phyloP scores from a whole-genome alignment of 2,329 filamentous ascomycete genomes.

The Hypoxylon sp. region DNA sequence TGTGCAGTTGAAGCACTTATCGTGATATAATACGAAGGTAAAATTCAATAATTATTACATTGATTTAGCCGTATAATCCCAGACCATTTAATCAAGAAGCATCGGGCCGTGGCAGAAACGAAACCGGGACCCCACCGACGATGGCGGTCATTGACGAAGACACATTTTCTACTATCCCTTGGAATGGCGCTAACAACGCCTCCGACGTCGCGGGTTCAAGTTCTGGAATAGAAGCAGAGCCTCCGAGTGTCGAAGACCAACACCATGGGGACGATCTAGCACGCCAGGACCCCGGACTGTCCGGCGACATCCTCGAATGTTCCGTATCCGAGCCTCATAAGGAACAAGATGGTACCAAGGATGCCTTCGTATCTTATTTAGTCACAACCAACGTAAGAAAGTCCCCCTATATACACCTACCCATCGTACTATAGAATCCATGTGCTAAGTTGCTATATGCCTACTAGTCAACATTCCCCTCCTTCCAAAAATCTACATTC shows the following conservation, averaged over 20 bases:
- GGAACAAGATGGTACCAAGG: conserved; percentile 95
- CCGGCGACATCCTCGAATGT: conserved; percentile 82
- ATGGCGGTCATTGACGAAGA: conserved; percentile 65
- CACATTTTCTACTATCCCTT: conserved; percentile 84
- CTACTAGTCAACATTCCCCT: conserved; percentile 98
- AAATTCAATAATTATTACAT: too few species aligned
- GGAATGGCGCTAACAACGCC: conserved; percentile 71
- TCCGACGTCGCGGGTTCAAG: conserved; percentile 43
- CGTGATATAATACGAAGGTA: too few species aligned
- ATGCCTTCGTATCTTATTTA: conserved; percentile 94
- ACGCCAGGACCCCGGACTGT: conserved; percentile 64
- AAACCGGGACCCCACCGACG: conserved; percentile 27
- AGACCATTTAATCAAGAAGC: conserved; percentile 4
- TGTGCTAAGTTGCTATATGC: conserved; percentile 19
- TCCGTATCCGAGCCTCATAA: conserved; percentile 85
- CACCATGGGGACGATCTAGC: conserved; percentile 57
- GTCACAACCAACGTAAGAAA: conserved; percentile 82
- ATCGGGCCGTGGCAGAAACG: conserved; percentile 11
- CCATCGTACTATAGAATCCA: background rate
- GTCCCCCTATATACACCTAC: background rate
- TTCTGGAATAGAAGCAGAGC: conserved; percentile 43
- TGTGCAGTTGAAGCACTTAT: conserved; percentile 7
- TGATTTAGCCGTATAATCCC: conserved; percentile 5
- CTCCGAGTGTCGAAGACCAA: conserved; percentile 43
- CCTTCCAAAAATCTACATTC: conserved; percentile 84